Evolutionary conservation across 176 grass and related monocot genomes (phyloP).

Genomic region (Oryza nivara): DNA sequence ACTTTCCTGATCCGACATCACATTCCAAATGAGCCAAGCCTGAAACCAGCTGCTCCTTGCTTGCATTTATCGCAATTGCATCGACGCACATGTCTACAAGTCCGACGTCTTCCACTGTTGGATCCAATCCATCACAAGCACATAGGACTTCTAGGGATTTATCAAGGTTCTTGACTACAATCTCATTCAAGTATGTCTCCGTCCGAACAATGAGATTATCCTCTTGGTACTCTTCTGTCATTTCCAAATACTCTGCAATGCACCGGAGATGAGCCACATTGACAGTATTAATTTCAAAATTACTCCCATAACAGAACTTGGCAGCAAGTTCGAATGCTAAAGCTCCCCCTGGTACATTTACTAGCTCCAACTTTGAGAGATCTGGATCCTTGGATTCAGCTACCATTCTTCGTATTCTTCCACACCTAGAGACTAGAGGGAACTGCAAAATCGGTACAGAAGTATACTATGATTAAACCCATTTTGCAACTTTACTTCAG

Average conservation of each 20-base stretch:
- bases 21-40: constrained; percentile 59
- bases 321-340: constrained; percentile 74
- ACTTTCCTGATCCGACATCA: constrained; percentile 44
- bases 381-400: constrained; percentile 42
- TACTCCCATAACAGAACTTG: constrained; percentile 82
- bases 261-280: constrained; percentile 81
- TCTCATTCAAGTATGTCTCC: constrained; percentile 63
- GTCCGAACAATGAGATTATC: constrained; percentile 74
- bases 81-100: constrained; percentile 74
- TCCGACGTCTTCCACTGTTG: constrained; percentile 57
- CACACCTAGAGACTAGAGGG: constrained; percentile 66
- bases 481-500: background rate
- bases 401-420: constrained; percentile 63
- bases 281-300: constrained; percentile 67
- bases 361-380: constrained; percentile 58
- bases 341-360: constrained; percentile 72
- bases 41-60: constrained; percentile 58
- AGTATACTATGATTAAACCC: background rate
- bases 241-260: constrained; percentile 76
- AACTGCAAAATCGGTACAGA: constrained; percentile 51
- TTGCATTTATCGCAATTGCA: constrained; percentile 66
- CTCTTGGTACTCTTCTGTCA: constrained; percentile 72
- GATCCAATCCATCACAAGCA: constrained; percentile 65
- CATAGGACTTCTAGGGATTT: constrained; percentile 67
- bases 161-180: constrained; percentile 64